These are phyloP conservation scores for Fremontodendron californicum DNA, from an alignment of 345 rosid genomes.

Conservation along the genomic window DNA sequence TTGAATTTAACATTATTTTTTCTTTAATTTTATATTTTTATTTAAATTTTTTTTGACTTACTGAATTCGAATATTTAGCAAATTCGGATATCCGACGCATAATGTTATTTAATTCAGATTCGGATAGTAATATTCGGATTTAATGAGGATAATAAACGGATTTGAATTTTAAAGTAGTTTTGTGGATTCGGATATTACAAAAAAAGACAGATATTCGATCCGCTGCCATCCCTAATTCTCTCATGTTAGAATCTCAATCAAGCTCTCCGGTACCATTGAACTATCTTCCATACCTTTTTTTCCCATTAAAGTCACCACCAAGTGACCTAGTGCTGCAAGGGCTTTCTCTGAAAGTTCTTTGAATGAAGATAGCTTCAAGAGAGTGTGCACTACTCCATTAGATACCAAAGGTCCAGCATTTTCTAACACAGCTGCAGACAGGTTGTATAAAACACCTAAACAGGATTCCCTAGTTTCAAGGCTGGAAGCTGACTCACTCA, in stretches of 20 bases:
- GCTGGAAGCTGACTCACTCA: conserved; percentile 46
- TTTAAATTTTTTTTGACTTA: too few relatives aligned
- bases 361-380: conserved; percentile 39
- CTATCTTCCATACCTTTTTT: conserved; percentile 67
- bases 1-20: too few relatives aligned
- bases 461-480: conserved; percentile 50
- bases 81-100: too few relatives aligned
- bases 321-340: conserved; percentile 63
- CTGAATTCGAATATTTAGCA: too few relatives aligned
- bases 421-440: conserved; percentile 56
- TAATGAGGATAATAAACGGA: too few relatives aligned
- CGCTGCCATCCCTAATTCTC: too few relatives aligned
- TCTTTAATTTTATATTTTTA: too few relatives aligned
- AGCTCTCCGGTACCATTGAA: conserved; percentile 45
- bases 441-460: conserved; percentile 50
- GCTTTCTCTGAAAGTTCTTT: conserved; percentile 61
- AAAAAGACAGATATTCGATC: too few relatives aligned
- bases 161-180: too few relatives aligned
- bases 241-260: conserved; percentile 78
- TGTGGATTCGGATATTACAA: too few relatives aligned
- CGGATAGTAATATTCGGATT: too few relatives aligned
- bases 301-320: conserved; percentile 70
- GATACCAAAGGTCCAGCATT: conserved; percentile 55
- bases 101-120: too few relatives aligned
- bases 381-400: conserved; percentile 46